A percentile compares a stretch with the other conserved stretches of the same genome.
phyloP scores from a whole-genome alignment of 2,329 filamentous ascomycete species.

The Botrytis tulipae region DNA sequence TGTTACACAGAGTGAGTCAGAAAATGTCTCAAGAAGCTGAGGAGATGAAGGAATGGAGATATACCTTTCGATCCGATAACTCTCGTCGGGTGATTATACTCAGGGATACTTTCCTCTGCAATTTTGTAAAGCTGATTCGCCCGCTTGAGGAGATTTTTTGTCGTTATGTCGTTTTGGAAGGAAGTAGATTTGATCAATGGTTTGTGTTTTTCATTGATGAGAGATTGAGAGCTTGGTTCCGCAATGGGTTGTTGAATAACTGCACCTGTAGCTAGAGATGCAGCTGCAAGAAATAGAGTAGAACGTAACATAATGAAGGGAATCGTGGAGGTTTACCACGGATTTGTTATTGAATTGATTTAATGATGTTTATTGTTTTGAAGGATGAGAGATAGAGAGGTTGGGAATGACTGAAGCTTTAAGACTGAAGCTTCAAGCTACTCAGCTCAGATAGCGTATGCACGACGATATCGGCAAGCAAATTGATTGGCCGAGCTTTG shows the following conservation, averaged over 20 bases:
- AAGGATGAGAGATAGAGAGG: slow-evolving; percentile 6
- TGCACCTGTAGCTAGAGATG: slow-evolving; percentile 24
- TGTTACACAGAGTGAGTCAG: slow-evolving; percentile 37
- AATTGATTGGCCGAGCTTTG: not conserved
- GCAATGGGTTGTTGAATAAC: slow-evolving; percentile 28
- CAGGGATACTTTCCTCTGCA: slow-evolving; percentile 55
- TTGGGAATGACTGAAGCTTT: slow-evolving; percentile 6
- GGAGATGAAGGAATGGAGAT: slow-evolving; percentile 13
- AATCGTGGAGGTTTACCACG: not conserved
- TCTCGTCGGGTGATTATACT: slow-evolving; percentile 67
- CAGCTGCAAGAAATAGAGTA: slow-evolving; percentile 10
- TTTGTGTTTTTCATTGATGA: slow-evolving; percentile 27
- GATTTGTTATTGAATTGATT: not conserved
- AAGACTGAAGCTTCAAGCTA: not conserved
- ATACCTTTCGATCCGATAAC: slow-evolving; percentile 66
- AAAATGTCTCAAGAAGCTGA: not conserved
- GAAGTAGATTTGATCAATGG: slow-evolving; percentile 49
- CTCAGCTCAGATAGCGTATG: slow-evolving; percentile 5
- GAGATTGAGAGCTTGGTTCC: slow-evolving; percentile 27
- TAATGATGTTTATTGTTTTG: not conserved
- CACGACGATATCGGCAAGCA: slow-evolving; percentile 9
- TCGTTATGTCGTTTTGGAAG: slow-evolving; percentile 56
- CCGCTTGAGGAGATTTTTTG: slow-evolving; percentile 55
- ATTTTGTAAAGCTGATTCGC: slow-evolving; percentile 62
- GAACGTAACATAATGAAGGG: slow-evolving; percentile 17